phyloP scores from a whole-genome alignment of 352 stramenopile genomes.

The Pythium rishiriense region DNA sequence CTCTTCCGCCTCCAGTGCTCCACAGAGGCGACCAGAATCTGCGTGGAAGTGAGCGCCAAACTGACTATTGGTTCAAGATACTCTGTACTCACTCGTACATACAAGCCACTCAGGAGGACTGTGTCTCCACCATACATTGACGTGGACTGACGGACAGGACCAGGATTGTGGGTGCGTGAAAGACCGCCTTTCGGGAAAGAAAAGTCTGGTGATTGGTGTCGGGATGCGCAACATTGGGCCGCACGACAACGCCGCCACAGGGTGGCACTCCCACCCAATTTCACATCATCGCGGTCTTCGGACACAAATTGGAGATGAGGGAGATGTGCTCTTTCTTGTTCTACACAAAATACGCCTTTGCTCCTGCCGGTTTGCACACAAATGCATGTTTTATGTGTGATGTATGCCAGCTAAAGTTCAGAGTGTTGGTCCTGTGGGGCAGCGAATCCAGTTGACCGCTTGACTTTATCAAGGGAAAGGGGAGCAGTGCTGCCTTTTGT shows the following conservation, averaged over 20 bases:
- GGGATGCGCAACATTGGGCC: neutral
- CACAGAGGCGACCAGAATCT: too few relatives aligned
- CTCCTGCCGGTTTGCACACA: neutral
- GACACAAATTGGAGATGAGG: neutral
- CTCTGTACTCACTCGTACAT: neutral
- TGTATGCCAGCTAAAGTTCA: neutral
- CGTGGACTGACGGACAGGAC: neutral
- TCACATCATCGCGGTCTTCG: neutral
- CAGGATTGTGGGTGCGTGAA: neutral
- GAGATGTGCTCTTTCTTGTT: neutral
- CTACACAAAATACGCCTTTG: neutral
- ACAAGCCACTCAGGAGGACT: neutral
- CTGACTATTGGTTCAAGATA: neutral
- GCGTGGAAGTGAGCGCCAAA: neutral
- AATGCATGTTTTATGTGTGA: neutral
- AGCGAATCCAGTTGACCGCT: constrained; percentile 1
- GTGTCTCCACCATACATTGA: neutral
- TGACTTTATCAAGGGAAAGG: constrained; percentile 18
- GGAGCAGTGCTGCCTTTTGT: constrained; percentile 12
- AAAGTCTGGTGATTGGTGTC: neutral
- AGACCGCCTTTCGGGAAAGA: too few relatives aligned
- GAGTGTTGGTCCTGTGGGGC: neutral
- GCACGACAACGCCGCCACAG: too few relatives aligned
- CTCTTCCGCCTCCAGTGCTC: too few relatives aligned
- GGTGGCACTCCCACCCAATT: neutral